Evolutionary conservation across 192 early-diverging fungal genomes (phyloP).

Genomic region (Entophlyctis luteolus): DNA sequence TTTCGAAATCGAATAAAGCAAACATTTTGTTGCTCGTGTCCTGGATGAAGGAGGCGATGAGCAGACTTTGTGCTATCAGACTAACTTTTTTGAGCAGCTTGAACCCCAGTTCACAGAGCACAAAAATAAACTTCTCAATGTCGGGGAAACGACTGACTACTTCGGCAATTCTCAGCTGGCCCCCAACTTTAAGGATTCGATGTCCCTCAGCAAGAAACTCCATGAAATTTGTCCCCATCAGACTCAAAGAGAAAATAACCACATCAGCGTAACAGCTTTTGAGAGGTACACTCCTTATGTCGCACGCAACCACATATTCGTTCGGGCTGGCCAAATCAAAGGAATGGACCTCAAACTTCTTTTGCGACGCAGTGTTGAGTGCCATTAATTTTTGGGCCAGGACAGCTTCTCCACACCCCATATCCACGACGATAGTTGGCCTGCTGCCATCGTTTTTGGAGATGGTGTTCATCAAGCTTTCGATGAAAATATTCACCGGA

Average conservation of each 20-base stretch:
- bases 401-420: slow-evolving; percentile 95
- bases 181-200: slow-evolving; percentile 76
- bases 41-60: slow-evolving; percentile 31
- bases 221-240: slow-evolving; percentile 96
- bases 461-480: slow-evolving; percentile 44
- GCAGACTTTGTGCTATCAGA: no score
- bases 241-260: slow-evolving; percentile 83
- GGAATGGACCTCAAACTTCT: slow-evolving; percentile 11
- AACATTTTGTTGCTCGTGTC: slow-evolving; percentile 93
- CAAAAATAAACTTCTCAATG: slow-evolving; percentile 69
- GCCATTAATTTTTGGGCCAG: slow-evolving; percentile 64
- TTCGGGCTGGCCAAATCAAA: slow-evolving; percentile 9
- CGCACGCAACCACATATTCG: slow-evolving; percentile 72
- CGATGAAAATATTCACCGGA: slow-evolving; percentile 83
- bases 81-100: slow-evolving; percentile 65
- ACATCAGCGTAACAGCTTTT: slow-evolving; percentile 67
- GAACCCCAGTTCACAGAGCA: slow-evolving; percentile 74
- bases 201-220: slow-evolving; percentile 87
- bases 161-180: slow-evolving; percentile 90
- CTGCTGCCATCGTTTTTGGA: slow-evolving; percentile 41
- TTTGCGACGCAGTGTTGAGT: slow-evolving; percentile 1
- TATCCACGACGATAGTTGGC: slow-evolving; percentile 69
- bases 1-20: slow-evolving; percentile 79
- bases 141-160: slow-evolving; percentile 85
- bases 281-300: slow-evolving; percentile 79